Conservation (phyloP, 1,284 basidiomycete species). For the Stereum hirsutum region DNA sequence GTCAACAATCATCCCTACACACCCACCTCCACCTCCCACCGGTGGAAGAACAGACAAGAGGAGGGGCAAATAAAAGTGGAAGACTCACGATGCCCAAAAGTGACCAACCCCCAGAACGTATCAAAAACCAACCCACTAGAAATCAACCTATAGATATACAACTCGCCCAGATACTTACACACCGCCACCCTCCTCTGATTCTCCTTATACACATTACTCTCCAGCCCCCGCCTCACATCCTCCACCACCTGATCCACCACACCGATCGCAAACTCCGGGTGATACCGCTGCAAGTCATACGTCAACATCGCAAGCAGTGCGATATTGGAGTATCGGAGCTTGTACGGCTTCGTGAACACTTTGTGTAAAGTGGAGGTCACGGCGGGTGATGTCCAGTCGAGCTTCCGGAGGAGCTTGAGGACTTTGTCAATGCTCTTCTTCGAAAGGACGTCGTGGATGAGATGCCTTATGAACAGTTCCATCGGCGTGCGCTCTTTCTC, state of each 20-base stretch:
- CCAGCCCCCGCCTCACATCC: conserved; percentile 83
- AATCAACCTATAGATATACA: conserved; percentile 95
- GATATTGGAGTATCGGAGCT: conserved; percentile 88
- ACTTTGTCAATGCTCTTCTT: conserved; percentile 93
- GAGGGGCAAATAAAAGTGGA: background rate
- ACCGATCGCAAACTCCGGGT: conserved; percentile 79
- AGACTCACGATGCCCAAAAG: conserved; percentile 88
- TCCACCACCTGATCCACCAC: conserved; percentile 95
- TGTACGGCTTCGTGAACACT: conserved; percentile 94
- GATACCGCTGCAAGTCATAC: conserved; percentile 89
- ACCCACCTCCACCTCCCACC: too few relatives aligned
- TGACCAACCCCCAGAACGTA: conserved; percentile 90
- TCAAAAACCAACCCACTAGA: conserved; percentile 89
- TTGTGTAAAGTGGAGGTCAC: conserved; percentile 53
- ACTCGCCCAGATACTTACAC: conserved; percentile 90
- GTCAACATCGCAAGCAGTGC: conserved; percentile 90
- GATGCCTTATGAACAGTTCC: conserved; percentile 89
- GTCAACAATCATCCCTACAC: too few relatives aligned
- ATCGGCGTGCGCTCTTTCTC: conserved; percentile 83
- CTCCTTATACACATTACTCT: conserved; percentile 91
- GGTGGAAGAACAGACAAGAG: background rate
- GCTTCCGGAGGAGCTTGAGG: conserved; percentile 83
- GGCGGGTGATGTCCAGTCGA: conserved; percentile 85
- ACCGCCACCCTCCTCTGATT: conserved; percentile 91
- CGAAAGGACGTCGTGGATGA: conserved; percentile 85